phyloP scores from a whole-genome alignment of 805 yeast species.

The Metschnikowia lochheadii region DNA sequence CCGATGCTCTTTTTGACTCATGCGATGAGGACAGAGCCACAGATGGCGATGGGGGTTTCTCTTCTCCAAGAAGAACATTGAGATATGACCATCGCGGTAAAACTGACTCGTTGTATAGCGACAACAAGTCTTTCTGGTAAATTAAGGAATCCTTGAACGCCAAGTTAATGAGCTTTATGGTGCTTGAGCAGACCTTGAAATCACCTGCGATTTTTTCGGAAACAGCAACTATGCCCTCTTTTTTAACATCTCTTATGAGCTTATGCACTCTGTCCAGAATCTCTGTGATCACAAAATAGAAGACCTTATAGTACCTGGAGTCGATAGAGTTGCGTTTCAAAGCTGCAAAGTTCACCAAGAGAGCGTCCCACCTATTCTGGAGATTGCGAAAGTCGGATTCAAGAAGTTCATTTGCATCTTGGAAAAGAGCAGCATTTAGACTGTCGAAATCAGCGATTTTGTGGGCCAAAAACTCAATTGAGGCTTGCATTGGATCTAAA shows the following conservation, averaged over 20 bases:
- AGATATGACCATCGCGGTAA: constrained; percentile 11
- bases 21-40: background rate
- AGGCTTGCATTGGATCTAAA: constrained; percentile 8
- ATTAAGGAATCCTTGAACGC: constrained; percentile 38
- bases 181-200: constrained; percentile 38
- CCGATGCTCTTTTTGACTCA: background rate
- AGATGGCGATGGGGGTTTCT: background rate
- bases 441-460: constrained; percentile 7
- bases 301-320: constrained; percentile 7
- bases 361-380: constrained; percentile 7
- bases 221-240: constrained; percentile 16
- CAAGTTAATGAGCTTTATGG: constrained; percentile 29
- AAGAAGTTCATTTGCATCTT: background rate
- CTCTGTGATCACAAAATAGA: constrained; percentile 8
- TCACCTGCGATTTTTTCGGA: constrained; percentile 27
- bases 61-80: constrained; percentile 5
- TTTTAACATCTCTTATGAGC: constrained; percentile 3
- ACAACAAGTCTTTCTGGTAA: constrained; percentile 20
- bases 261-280: constrained; percentile 5
- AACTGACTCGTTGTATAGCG: constrained; percentile 10
- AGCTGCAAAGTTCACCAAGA: constrained; percentile 4
- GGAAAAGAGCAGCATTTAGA: background rate
- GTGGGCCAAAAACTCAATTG: constrained; percentile 10
- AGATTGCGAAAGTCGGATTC: constrained; percentile 1
- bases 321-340: constrained; percentile 10